These are phyloP conservation scores for Cordyceps tenuipes DNA, from an alignment of 2,329 filamentous ascomycete species.

Conservation along the genomic window DNA sequence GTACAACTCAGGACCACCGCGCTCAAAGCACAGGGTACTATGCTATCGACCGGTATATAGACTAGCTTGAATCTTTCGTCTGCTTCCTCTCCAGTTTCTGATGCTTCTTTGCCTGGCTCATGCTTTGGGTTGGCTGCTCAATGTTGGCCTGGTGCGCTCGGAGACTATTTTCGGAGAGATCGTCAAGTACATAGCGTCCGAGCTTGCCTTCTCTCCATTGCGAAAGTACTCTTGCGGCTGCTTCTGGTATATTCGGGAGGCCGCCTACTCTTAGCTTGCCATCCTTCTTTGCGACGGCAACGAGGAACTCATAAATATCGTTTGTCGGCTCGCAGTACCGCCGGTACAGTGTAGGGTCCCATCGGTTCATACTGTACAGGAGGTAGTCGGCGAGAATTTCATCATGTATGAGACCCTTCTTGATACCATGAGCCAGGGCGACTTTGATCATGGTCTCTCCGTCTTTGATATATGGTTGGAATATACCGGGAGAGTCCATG, in stretches of 20 bases:
- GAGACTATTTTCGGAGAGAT: slow-evolving; percentile 55
- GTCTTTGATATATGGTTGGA: slow-evolving; percentile 82
- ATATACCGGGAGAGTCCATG: slow-evolving; percentile 89
- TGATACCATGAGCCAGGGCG: slow-evolving; percentile 83
- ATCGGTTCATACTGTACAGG: slow-evolving; percentile 71
- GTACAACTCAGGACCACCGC: background rate
- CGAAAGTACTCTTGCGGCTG: slow-evolving; percentile 73
- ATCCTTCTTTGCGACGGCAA: slow-evolving; percentile 61
- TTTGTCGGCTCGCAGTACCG: slow-evolving; percentile 68
- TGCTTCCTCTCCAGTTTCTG: slow-evolving; percentile 52
- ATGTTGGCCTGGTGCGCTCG: slow-evolving; percentile 37
- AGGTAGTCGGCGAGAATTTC: slow-evolving; percentile 83
- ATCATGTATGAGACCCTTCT: slow-evolving; percentile 73
- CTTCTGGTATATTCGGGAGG: slow-evolving; percentile 57
- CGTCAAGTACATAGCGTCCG: slow-evolving; percentile 72
- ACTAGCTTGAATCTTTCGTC: slow-evolving; percentile 15
- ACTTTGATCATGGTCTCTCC: slow-evolving; percentile 89
- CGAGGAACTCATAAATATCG: slow-evolving; percentile 66
- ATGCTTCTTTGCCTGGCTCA: slow-evolving; percentile 60
- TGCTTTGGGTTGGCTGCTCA: slow-evolving; percentile 45
- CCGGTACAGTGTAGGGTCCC: slow-evolving; percentile 53
- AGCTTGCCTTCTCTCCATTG: slow-evolving; percentile 72
- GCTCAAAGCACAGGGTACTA: background rate
- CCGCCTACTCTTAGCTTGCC: slow-evolving; percentile 72
- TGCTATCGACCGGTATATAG: background rate